A percentile compares a stretch with the other conserved stretches of the same genome.
phyloP scores from a whole-genome alignment of 257 asterid genomes.

The Cordia subcordata region DNA sequence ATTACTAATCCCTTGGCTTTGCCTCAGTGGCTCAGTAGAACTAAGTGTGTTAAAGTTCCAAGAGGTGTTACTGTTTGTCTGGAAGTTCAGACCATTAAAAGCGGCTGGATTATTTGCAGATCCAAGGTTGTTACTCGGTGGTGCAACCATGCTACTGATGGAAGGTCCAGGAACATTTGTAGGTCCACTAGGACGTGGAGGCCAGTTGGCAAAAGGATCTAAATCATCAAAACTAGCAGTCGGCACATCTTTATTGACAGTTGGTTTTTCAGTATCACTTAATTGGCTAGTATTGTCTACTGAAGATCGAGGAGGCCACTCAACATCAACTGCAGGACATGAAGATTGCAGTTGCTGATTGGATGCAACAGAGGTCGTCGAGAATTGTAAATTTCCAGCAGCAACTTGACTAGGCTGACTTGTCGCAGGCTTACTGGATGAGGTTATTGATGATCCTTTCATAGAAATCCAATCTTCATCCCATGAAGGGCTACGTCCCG shows the following conservation, averaged over 20 bases:
- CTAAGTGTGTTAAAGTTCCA: slow-evolving; percentile 51
- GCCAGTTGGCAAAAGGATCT: slow-evolving; percentile 98
- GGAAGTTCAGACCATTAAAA: slow-evolving; percentile 44
- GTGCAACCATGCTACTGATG: slow-evolving; percentile 38
- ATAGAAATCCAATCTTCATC: slow-evolving; percentile 92
- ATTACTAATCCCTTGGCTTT: slow-evolving; percentile 47
- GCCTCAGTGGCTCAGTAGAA: slow-evolving; percentile 31
- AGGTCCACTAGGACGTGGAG: slow-evolving; percentile 61
- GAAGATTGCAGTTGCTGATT: slow-evolving; percentile 53
- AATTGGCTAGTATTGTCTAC: slow-evolving; percentile 27
- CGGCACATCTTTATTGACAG: slow-evolving; percentile 41
- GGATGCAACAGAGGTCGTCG: slow-evolving; percentile 33
- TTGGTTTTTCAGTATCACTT: slow-evolving; percentile 28
- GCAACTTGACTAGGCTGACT: slow-evolving; percentile 43
- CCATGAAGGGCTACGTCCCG: slow-evolving; percentile 67
- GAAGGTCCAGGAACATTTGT: slow-evolving; percentile 35
- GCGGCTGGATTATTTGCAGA: slow-evolving; percentile 24
- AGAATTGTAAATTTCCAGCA: slow-evolving; percentile 25
- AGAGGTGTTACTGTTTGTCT: slow-evolving; percentile 33
- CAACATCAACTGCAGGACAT: slow-evolving; percentile 90
- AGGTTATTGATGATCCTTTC: slow-evolving; percentile 49
- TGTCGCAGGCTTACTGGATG: slow-evolving; percentile 41
- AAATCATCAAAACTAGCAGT: slow-evolving; percentile 50
- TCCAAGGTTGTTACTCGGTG: slow-evolving; percentile 30
- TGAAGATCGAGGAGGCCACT: slow-evolving; percentile 86